These are phyloP conservation scores for Thielaviopsis populi DNA, from an alignment of 2,329 filamentous ascomycete species.

Conservation along the genomic window DNA sequence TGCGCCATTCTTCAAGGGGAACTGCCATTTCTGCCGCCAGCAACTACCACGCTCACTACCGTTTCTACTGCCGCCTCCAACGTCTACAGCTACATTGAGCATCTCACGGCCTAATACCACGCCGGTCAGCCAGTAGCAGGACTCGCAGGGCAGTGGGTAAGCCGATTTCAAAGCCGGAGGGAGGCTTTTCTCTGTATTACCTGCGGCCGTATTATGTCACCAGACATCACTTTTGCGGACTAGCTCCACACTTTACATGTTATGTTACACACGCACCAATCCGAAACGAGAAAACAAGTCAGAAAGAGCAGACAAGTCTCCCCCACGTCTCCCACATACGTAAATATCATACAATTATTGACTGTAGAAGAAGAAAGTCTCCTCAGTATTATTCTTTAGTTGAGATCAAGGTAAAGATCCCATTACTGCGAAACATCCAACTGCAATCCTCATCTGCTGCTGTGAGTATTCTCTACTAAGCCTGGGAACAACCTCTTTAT, in stretches of 20 bases:
- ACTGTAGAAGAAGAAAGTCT: too few species aligned
- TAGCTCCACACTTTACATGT: background rate
- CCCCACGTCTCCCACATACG: background rate
- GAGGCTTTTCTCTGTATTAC: background rate
- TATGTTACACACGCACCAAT: background rate
- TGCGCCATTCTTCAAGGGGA: background rate
- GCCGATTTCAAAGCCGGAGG: background rate
- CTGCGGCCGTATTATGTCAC: background rate
- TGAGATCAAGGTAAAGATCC: too few species aligned
- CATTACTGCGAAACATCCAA: too few species aligned
- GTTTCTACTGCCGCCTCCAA: background rate
- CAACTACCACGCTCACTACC: background rate
- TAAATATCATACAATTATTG: too few species aligned
- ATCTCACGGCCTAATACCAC: background rate
- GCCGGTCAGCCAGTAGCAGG: background rate
- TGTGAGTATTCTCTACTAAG: too few species aligned
- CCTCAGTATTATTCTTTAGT: too few species aligned
- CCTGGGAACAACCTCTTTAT: too few species aligned
- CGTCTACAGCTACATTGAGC: background rate
- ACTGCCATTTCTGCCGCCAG: background rate
- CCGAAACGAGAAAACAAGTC: background rate
- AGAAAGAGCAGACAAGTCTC: background rate
- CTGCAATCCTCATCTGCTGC: too few species aligned
- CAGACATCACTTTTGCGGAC: background rate
- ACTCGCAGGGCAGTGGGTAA: background rate